Evolutionary conservation across 2,329 filamentous ascomycete genomes (phyloP).

Genomic region (Emmonsia crescens): DNA sequence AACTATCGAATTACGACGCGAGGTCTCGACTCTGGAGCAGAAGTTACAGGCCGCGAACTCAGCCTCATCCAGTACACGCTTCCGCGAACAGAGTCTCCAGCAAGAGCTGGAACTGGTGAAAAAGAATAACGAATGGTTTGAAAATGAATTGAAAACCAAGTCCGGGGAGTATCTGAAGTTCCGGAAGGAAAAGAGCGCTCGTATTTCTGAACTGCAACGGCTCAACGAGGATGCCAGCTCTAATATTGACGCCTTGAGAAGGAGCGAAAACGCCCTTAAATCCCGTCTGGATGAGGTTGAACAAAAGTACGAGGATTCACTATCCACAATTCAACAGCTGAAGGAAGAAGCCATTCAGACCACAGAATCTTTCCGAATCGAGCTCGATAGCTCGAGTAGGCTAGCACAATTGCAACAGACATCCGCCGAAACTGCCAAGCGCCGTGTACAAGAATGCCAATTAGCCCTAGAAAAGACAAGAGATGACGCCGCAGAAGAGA

Average conservation of each 20-base stretch:
- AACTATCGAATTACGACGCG: slow-evolving; percentile 69
- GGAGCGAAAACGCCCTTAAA: slow-evolving; percentile 69
- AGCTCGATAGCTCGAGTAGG: slow-evolving; percentile 69
- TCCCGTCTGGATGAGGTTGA: slow-evolving; percentile 73
- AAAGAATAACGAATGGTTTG: slow-evolving; percentile 86
- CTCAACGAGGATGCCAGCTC: slow-evolving; percentile 75
- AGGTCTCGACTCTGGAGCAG: slow-evolving; percentile 73
- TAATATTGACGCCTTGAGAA: slow-evolving; percentile 64
- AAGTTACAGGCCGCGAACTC: slow-evolving; percentile 72
- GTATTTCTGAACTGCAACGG: slow-evolving; percentile 78
- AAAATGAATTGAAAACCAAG: slow-evolving; percentile 84
- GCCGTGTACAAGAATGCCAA: slow-evolving; percentile 49
- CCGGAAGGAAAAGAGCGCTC: slow-evolving; percentile 86
- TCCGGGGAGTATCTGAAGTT: slow-evolving; percentile 76
- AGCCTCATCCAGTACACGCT: slow-evolving; percentile 68
- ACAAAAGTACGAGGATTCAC: slow-evolving; percentile 73
- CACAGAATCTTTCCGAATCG: slow-evolving; percentile 78
- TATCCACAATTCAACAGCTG: slow-evolving; percentile 71
- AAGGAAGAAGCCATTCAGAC: slow-evolving; percentile 70
- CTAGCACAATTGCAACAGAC: slow-evolving; percentile 62
- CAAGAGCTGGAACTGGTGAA: slow-evolving; percentile 84
- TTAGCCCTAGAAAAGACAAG: slow-evolving; percentile 46
- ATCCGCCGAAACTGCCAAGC: slow-evolving; percentile 48
- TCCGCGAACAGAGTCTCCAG: slow-evolving; percentile 78
- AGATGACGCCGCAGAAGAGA: slow-evolving; percentile 52